Base-by-base conservation (phyloP, 179 eudicot species). In the Actinidia polygama region DNA sequence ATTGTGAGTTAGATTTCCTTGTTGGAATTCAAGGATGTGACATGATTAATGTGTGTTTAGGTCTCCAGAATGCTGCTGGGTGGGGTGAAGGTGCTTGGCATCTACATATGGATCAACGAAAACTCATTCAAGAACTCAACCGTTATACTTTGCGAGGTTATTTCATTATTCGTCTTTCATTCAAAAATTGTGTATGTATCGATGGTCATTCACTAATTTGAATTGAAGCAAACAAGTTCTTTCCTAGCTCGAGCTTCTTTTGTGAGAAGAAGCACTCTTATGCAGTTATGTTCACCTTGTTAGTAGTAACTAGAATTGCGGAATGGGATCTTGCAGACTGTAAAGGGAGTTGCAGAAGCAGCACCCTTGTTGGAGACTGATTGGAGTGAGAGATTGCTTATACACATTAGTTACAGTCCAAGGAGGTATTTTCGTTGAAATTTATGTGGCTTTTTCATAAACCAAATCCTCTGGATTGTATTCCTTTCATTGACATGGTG, bases 61-160 rank as follows among this genome's bases (percentile, higher is more conserved):
- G 98, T 94, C 70, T 93, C 98, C 62, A 89, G 97, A 86, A 91
- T 96, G 99, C 87, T 96, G 74, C 85, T 93, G 67, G 99, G 99
- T 72, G 99, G 99, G 69, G 85, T 95, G 82, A 91, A 89, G 87
- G 97, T 96, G 71, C 84, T 96, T 73, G 99, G 98, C 80, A 85
- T 96, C 84, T 96, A 93, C 79, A 83, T 93, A 66, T 96, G 97
- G 98, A 91, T 85, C 74, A 90, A 87, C 36, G 99, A 96, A 77
- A 85, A 85, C 83, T 78, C 89, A 81, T 96, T 92, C 87, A 96
- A 96, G 89, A 95, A 87, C 83, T 95, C 99, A 63, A 92, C 98
- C n/a, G 63, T 90, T 53, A 78, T 79, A 12, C 94, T 96, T 75
- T 93, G 93, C 87, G 96, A 94, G 99, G 99, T 95, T 66, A 58